Conservation (phyloP, 768 basidiomycete genomes). For the Kwoniella europaea region DNA sequence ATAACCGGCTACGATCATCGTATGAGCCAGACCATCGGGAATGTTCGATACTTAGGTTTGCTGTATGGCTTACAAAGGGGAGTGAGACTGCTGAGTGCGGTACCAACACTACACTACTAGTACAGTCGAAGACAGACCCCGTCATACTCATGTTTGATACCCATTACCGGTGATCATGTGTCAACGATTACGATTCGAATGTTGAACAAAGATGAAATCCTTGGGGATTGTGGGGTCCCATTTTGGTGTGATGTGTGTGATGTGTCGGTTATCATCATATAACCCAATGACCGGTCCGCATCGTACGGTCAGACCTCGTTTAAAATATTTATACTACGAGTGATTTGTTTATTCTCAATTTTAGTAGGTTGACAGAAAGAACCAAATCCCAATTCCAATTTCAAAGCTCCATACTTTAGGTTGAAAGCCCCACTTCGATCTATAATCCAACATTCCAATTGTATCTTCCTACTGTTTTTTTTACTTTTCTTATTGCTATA, state of each 20-base stretch:
- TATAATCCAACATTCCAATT: neutral
- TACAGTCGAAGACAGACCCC: neutral
- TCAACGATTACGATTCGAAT: no score
- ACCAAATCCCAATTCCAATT: neutral
- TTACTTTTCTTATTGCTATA: no score
- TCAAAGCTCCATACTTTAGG: neutral
- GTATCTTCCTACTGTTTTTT: neutral
- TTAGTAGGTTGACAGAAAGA: no score
- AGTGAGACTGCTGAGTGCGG: neutral
- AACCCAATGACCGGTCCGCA: neutral
- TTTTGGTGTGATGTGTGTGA: neutral
- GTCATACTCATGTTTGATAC: neutral
- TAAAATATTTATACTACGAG: no score
- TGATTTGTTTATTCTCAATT: no score
- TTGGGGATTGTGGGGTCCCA: slow-evolving; percentile 4
- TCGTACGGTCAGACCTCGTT: neutral
- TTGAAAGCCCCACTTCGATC: neutral
- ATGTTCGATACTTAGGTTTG: neutral
- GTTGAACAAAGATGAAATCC: no score
- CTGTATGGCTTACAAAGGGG: neutral
- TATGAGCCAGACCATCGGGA: neutral
- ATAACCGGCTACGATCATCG: neutral
- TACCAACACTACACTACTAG: neutral
- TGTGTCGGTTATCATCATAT: neutral
- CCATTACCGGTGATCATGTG: no score